Conservation (phyloP, 371 early-diverging fungal genomes). For the Capillidium heterosporum region DNA sequence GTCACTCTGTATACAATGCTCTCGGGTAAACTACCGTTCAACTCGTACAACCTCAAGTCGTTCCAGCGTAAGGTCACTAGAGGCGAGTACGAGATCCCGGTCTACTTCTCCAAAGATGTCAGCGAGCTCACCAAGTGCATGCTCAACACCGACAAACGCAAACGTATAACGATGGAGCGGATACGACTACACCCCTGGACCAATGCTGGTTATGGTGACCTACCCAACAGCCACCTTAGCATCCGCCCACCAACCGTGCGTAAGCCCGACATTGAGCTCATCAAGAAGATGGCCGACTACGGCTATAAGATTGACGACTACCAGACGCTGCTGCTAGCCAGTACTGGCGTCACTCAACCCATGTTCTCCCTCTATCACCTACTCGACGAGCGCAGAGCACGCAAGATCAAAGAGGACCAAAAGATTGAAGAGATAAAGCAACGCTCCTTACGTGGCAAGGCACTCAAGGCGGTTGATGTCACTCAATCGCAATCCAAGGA, state of each 20-base stretch:
- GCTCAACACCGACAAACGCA: slow-evolving; percentile 47
- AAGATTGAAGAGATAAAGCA: slow-evolving; percentile 10
- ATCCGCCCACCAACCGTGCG: slow-evolving; percentile 41
- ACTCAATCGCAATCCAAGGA: background rate
- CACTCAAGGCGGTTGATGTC: background rate
- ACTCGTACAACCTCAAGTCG: slow-evolving; percentile 67
- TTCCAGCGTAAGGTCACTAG: slow-evolving; percentile 80
- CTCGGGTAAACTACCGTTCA: slow-evolving; percentile 90
- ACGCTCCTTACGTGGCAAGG: slow-evolving; percentile 7
- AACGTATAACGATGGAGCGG: slow-evolving; percentile 59
- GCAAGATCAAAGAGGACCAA: background rate
- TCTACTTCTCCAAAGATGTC: slow-evolving; percentile 52
- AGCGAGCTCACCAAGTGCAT: slow-evolving; percentile 54
- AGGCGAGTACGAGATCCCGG: slow-evolving; percentile 55
- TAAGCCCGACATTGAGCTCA: slow-evolving; percentile 52
- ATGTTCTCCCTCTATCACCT: slow-evolving; percentile 13
- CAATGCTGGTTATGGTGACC: slow-evolving; percentile 45
- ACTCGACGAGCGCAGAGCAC: slow-evolving; percentile 6
- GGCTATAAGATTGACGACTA: slow-evolving; percentile 62
- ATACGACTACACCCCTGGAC: slow-evolving; percentile 75
- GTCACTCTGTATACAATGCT: slow-evolving; percentile 89
- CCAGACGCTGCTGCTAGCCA: slow-evolving; percentile 29
- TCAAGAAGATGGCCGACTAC: slow-evolving; percentile 70
- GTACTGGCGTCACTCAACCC: slow-evolving; percentile 22
- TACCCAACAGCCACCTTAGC: slow-evolving; percentile 47